Base-by-base conservation (phyloP, 768 basidiomycete species). In the Myochromella boudieri region DNA sequence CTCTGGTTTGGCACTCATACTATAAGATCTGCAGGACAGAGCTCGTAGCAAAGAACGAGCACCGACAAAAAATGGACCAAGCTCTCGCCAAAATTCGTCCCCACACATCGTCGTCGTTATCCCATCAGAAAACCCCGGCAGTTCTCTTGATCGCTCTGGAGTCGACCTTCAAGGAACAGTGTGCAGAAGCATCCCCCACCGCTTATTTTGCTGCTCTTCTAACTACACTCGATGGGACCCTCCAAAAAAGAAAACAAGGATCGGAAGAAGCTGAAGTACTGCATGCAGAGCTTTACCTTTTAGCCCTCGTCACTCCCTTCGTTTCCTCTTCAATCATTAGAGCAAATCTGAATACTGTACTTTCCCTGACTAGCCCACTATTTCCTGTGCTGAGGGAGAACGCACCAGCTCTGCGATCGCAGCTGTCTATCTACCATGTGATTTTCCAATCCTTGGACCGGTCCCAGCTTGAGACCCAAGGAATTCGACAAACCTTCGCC, bases 181-280 rank as follows among this genome's bases (percentile, higher is more conserved):
- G 70, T 51, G 74, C 84, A 6, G 83, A 86, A 43, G 67, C 70
- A 31, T 77, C 87, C 6, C 77, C 95, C 6, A 93, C 92, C 1
- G 95, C 97, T 24, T 98, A 97, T 71, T 97, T 95, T 67, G 91
- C 93, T n/a, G 86, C 89, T 3, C 75, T 95, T 48, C 71, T 91
- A 39, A 92, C 91, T 10, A 87, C 90, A 6, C 76, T 95, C 24
- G 87, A 91, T 58, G 82, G 85, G 48, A 83, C 85, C 9, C 65
- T 92, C 20, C 81, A 83, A 68, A 84, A 76, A 60, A 75, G 72
- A 57, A 76, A 74, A 56, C 57, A 62, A 44, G 63, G 60, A 56
- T 65, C 72, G 47, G 67, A 66, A 56, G 88, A 92, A 43, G 85
- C 85, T 12, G 87, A 90, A 48, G 71, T 91, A 24, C 72, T 95